Percentiles rank a stretch among this genome's conserved stretches.
Evolutionary conservation across 1,284 basidiomycete genomes (phyloP).

Genomic region (Exobasidium cylindrosporum): DNA sequence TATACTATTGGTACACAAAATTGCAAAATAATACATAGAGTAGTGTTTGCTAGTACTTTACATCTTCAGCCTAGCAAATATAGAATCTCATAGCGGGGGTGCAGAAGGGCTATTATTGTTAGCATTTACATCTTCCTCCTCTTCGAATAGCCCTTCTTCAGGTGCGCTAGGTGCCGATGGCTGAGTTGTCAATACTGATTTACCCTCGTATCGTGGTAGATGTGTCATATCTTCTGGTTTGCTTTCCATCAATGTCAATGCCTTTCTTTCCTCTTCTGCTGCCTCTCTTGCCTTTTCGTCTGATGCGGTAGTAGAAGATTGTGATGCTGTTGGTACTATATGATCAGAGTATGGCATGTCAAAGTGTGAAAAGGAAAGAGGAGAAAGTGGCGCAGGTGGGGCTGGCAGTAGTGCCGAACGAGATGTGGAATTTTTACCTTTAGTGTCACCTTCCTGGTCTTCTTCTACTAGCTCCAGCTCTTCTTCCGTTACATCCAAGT

Average conservation of each 20-base stretch:
- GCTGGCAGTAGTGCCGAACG: slow-evolving; percentile 22
- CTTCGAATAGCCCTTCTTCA: slow-evolving; percentile 1
- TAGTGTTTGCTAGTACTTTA: too few species aligned
- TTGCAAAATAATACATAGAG: too few species aligned
- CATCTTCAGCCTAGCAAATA: too few species aligned
- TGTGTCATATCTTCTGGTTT: background rate
- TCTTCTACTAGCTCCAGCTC: slow-evolving; percentile 22
- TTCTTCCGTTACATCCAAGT: background rate
- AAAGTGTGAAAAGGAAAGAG: slow-evolving; percentile 34
- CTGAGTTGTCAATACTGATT: background rate
- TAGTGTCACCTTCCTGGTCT: slow-evolving; percentile 7
- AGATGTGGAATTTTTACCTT: background rate
- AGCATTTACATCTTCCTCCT: background rate
- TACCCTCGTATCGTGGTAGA: slow-evolving; percentile 1
- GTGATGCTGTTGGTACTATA: background rate
- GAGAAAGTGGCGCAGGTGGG: slow-evolving; percentile 22
- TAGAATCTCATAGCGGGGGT: background rate
- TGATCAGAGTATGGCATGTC: slow-evolving; percentile 31
- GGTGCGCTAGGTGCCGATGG: slow-evolving; percentile 3
- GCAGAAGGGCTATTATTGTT: slow-evolving; percentile 1
- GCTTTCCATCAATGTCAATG: slow-evolving; percentile 1
- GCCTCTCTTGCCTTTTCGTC: slow-evolving; percentile 9
- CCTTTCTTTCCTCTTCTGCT: slow-evolving; percentile 6
- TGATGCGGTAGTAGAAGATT: background rate
- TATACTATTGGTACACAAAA: too few species aligned